Conservation (phyloP, 306 rosid species). For the Argentina anserina region DNA sequence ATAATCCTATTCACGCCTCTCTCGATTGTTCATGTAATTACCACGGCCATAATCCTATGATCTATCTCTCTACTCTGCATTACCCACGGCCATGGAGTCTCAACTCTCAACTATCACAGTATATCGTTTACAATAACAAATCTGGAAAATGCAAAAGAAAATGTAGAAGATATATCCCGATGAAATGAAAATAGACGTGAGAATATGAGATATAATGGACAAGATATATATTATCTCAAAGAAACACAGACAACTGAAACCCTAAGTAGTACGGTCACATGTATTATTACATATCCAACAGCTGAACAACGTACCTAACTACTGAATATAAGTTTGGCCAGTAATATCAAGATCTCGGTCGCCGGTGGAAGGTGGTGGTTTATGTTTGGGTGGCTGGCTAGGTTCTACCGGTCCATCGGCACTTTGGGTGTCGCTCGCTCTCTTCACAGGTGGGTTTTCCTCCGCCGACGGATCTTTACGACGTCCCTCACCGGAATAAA, state of each 20-base stretch:
- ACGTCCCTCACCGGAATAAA: not conserved
- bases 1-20: too few species aligned
- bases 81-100: too few species aligned
- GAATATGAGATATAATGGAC: too few species aligned
- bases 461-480: not conserved
- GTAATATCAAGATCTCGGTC: conserved; percentile 65
- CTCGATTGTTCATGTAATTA: too few species aligned
- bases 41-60: too few species aligned
- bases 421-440: conserved; percentile 61
- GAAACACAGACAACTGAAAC: not conserved
- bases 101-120: too few species aligned
- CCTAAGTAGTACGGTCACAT: not conserved
- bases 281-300: not conserved
- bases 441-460: conserved; percentile 23
- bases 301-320: not conserved
- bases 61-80: too few species aligned
- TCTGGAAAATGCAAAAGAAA: too few species aligned
- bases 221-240: too few species aligned
- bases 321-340: conserved; percentile 69
- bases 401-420: conserved; percentile 57
- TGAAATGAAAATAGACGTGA: too few species aligned
- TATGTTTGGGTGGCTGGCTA: conserved; percentile 24
- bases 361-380: conserved; percentile 58
- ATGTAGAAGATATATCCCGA: too few species aligned
- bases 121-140: too few species aligned